phyloP scores from a whole-genome alignment of 208 protist species.

The Crithidia acanthocephali region DNA sequence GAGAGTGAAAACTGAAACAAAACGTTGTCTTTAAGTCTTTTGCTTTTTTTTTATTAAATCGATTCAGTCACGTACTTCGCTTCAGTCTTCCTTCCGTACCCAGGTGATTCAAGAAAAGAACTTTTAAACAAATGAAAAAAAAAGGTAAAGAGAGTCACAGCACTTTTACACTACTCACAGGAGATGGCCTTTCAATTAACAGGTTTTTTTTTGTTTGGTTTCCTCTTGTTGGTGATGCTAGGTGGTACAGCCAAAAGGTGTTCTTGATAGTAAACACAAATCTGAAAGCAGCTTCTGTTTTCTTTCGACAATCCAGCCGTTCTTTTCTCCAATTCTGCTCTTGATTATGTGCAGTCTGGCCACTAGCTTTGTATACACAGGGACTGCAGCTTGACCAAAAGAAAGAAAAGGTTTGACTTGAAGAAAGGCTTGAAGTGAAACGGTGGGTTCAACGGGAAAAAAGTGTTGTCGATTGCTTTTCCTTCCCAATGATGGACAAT shows the following conservation, averaged over 20 bases:
- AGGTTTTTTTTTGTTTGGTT: too few relatives aligned
- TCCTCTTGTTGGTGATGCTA: background rate
- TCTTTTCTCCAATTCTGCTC: background rate
- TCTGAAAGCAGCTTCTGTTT: too few relatives aligned
- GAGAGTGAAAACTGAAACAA: background rate
- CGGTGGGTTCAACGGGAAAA: too few relatives aligned
- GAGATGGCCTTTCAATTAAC: too few relatives aligned
- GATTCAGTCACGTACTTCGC: background rate
- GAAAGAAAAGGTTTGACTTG: background rate
- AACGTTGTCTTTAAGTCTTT: background rate
- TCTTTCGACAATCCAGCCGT: background rate
- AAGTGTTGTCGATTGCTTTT: too few relatives aligned
- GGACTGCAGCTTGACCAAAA: background rate
- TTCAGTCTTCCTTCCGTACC: background rate
- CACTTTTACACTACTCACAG: too few relatives aligned
- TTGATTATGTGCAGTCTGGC: background rate
- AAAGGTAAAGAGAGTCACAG: too few relatives aligned
- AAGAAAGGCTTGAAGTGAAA: too few relatives aligned
- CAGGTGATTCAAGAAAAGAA: too few relatives aligned
- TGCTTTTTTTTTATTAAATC: background rate
- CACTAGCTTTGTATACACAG: background rate
- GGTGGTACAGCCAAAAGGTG: background rate
- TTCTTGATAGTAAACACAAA: too few relatives aligned
- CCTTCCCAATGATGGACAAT: too few relatives aligned
- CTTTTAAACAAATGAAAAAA: too few relatives aligned